Evolutionary conservation across 2,329 filamentous ascomycete genomes (phyloP), one percentile per base, ranked within the genome.

Genomic region (Penicillium sp.): DNA sequence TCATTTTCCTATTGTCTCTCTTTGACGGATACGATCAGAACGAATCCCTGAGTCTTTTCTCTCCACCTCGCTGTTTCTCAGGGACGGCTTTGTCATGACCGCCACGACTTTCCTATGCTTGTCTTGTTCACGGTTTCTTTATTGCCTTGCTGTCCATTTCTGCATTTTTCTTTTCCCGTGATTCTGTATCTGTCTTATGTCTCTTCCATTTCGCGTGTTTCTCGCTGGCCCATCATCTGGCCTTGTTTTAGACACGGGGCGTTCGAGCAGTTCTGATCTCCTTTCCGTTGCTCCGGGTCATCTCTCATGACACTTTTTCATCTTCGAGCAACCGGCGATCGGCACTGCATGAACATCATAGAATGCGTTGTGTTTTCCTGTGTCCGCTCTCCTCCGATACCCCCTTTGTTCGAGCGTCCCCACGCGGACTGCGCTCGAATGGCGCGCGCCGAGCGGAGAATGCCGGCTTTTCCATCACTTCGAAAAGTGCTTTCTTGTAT

Each of bases 331-430:
- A 58, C 32, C 26, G 50, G 51, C 55, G 54, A 53, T 59, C 56
- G 54, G 59, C 56, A 59, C 62, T 66, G 64, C 64, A 65, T 67
- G 63, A 62, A 65, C 61, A 68, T 67, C 63, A 71, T 72, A 72
- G 69, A 72, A 64, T 69, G 69, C 69, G 68, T 70, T 72, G 65
- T 62, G n/a, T 58, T 64, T 66, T 65, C 64, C 57, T 62, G 50
- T 56, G 56, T 64, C 63, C 62, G 63, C 59, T 67, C 66, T 59
- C 56, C 57, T 62, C 65, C 67, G 66, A 70, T 70, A 70, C 67
- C 66, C 65, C 54, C 60, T 67, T 12, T 40, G 58, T 60, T 69
- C 62, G 61, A 63, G 57, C 60, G 64, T 50, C 55, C 48, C 51
- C 50, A 46, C 10, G 22, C 39, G 58, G 60, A 59, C 55, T 48